These are phyloP conservation scores for Blepharisma japonicum DNA, from an alignment of 73 alveolate genomes.

Conservation along the genomic window DNA sequence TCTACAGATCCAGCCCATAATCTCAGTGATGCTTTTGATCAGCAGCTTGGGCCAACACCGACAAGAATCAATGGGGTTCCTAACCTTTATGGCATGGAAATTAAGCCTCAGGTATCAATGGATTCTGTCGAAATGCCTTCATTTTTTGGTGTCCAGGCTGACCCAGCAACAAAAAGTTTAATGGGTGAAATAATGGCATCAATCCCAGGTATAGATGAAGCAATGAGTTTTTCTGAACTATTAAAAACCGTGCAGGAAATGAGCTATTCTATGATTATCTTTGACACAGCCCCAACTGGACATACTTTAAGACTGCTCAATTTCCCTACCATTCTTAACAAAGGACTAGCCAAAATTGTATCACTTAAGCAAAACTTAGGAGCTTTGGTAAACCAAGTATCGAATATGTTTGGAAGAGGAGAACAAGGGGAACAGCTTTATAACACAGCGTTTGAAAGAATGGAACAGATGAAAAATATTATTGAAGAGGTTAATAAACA, in stretches of 20 bases:
- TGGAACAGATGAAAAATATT: constrained; percentile 81
- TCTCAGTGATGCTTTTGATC: constrained; percentile 96
- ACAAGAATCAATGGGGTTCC: constrained; percentile 86
- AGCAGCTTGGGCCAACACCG: constrained; percentile 89
- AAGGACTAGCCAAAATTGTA: constrained; percentile 83
- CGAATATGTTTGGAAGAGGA: constrained; percentile 56
- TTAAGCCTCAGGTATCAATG: constrained; percentile 35
- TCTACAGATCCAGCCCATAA: constrained; percentile 99
- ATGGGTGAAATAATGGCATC: constrained; percentile 89
- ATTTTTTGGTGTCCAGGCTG: constrained; percentile 54
- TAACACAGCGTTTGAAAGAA: constrained; percentile 67
- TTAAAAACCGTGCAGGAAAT: constrained; percentile 80
- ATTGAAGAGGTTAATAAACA: constrained; percentile 83
- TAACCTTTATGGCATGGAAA: constrained; percentile 93
- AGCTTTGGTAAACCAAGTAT: constrained; percentile 60
- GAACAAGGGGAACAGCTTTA: constrained; percentile 63
- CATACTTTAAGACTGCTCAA: constrained; percentile 96
- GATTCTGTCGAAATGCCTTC: constrained; percentile 27
- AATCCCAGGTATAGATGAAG: constrained; percentile 99
- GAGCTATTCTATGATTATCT: constrained; percentile 81
- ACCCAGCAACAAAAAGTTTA: constrained; percentile 71
- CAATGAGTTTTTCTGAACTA: constrained; percentile 89
- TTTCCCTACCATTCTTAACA: constrained; percentile 94
- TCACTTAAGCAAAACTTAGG: constrained; percentile 87
- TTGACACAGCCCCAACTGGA: constrained; percentile 99